Base-by-base conservation (phyloP, 345 rosid genomes). In the Aurinia saxatilis region DNA sequence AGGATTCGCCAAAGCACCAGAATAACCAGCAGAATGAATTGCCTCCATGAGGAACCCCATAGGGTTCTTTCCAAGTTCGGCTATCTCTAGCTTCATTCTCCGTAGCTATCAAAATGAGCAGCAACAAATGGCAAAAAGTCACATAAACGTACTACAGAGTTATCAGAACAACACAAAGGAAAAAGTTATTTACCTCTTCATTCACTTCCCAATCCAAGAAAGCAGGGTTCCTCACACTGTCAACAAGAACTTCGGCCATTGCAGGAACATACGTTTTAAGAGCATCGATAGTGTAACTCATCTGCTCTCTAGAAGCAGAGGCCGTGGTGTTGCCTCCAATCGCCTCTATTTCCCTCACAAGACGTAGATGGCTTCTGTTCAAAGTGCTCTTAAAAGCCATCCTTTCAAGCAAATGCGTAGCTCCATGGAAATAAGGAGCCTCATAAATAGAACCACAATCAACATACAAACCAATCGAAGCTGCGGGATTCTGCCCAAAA, bases 151-250 rank as follows among this genome's bases (percentile, higher is more conserved):
- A 30, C 9, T 33, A 36, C 10, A 0, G 1, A 66, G 23, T 54
- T 52, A 47, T 10, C 35, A 50, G 14, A 58, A 40, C 12, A 46
- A n/a, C 40, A 49, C 9, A 27, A 19, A 8, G 2, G 6, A 6
- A 18, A 60, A 11, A 48, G 10, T 45, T 23, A 44, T 30, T 6
- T 79, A 83, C 87, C 87, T 85, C 84, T 72, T 85, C 92, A 60
- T 73, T 79, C 38, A 88, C 80, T 74, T 85, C 96, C 92, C 92
- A 88, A 61, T 88, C 92, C 73, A 88, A 67, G 79, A 88, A 88
- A 38, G 78, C 87, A 49, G 92, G 90, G 66, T 85, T 88, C 66
- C 90, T 76, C 34, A 83, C 83, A 50, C 74, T 78, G 67, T 85
- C 90, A 66, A 88, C 39, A 57, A 85, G 86, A 73, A 88, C 77